phyloP scores from a whole-genome alignment of 768 basidiomycete species.

The Chalciporus chontae region DNA sequence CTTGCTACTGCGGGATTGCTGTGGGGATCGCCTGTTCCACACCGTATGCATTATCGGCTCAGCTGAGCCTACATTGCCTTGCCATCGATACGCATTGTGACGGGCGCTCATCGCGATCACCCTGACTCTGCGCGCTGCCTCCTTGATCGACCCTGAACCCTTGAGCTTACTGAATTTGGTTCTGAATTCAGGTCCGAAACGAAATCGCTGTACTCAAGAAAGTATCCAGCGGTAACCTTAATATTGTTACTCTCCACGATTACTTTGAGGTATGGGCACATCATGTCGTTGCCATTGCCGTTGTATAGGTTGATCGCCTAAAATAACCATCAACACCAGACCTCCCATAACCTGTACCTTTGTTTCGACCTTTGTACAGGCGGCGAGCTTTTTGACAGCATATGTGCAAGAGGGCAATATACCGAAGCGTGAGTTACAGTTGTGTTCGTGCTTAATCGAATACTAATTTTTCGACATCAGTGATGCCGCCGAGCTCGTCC shows the following conservation, averaged over 20 bases:
- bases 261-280: constrained; percentile 78
- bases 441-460: neutral
- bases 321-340: constrained; percentile 41
- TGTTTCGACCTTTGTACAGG: constrained; percentile 96
- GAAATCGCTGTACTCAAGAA: constrained; percentile 94
- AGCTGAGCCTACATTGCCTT: constrained; percentile 2
- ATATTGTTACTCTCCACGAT: constrained; percentile 92
- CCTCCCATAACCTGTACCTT: constrained; percentile 89
- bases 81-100: constrained; percentile 8
- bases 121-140: neutral
- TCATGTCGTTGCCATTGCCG: neutral
- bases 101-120: constrained; percentile 14
- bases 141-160: constrained; percentile 14
- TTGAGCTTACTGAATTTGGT: neutral
- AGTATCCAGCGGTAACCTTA: constrained; percentile 84
- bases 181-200: constrained; percentile 72
- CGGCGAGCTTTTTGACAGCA: constrained; percentile 97
- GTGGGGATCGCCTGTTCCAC: neutral
- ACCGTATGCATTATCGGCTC: constrained; percentile 3
- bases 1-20: neutral
- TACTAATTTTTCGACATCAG: constrained; percentile 40
- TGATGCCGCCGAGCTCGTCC: constrained; percentile 85
- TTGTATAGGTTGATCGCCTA: neutral
- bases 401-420: constrained; percentile 96
- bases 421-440: constrained; percentile 73